Evolutionary conservation across 2,329 filamentous ascomycete genomes (phyloP).

Genomic region (Arthrobotrys sphaeroides): DNA sequence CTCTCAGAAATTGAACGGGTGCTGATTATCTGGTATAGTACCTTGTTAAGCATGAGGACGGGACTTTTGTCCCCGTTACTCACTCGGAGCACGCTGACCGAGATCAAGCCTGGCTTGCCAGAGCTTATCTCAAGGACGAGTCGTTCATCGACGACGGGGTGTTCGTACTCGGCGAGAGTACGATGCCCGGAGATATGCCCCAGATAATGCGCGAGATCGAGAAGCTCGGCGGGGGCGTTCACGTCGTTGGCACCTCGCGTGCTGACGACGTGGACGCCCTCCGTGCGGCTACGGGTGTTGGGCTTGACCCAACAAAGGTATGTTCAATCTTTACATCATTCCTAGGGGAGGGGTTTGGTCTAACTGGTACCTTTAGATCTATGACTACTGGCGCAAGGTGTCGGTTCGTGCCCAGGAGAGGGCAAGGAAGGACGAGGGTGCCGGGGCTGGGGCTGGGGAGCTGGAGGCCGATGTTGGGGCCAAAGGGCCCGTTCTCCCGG

Average conservation of each 20-base stretch:
- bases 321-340: background rate
- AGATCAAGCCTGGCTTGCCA: constrained; percentile 2
- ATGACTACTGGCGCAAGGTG: constrained; percentile 39
- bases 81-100: constrained; percentile 21
- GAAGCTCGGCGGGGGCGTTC: constrained; percentile 3
- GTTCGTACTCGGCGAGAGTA: constrained; percentile 39
- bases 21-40: constrained; percentile 15
- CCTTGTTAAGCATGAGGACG: constrained; percentile 6
- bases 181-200: constrained; percentile 4
- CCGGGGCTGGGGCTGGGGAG: background rate
- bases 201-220: constrained; percentile 11
- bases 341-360: background rate
- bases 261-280: constrained; percentile 28
- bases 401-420: background rate
- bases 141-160: constrained; percentile 35
- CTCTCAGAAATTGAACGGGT: background rate
- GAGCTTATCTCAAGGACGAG: constrained; percentile 28
- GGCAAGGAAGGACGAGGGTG: background rate
- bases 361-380: constrained; percentile 7
- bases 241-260: constrained; percentile 17
- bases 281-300: constrained; percentile 14
- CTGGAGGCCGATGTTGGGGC: constrained; percentile 7
- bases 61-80: constrained; percentile 7
- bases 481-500: background rate
- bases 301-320: constrained; percentile 38